A percentile compares a stretch with the other conserved stretches of the same genome.
phyloP scores from a whole-genome alignment of 179 eudicot species.

The Gypsophila paniculata region DNA sequence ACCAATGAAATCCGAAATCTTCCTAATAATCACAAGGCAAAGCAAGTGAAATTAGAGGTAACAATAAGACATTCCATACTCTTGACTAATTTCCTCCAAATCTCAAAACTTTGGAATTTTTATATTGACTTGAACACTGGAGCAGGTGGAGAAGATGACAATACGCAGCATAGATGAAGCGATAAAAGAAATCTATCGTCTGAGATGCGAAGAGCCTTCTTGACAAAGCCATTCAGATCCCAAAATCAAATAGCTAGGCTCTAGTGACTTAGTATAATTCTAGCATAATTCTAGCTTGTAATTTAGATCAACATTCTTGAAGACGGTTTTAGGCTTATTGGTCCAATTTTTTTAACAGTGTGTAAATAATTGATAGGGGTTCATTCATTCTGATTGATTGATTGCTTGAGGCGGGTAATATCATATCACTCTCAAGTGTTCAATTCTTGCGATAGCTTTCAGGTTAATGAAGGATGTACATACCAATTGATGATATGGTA shows the following conservation, averaged over 20 bases:
- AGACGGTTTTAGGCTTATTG: conserved; percentile 20
- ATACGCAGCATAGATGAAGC: conserved; percentile 60
- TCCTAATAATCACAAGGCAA: conserved; percentile 70
- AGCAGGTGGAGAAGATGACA: conserved; percentile 80
- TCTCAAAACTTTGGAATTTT: background rate
- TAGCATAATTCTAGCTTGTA: background rate
- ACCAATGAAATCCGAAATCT: conserved; percentile 62
- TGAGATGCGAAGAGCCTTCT: conserved; percentile 28
- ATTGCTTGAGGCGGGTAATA: background rate
- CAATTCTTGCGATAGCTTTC: background rate
- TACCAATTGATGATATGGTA: background rate
- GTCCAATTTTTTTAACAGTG: background rate
- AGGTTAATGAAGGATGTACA: background rate
- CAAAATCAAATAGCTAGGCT: conserved; percentile 14
- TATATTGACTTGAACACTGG: conserved; percentile 4
- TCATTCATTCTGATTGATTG: background rate
- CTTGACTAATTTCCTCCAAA: background rate
- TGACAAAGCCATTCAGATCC: background rate
- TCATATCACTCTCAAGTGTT: background rate
- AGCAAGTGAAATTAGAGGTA: conserved; percentile 62
- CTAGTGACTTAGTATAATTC: background rate
- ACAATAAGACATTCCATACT: too few relatives aligned
- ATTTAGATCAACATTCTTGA: conserved; percentile 16
- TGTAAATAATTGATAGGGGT: conserved; percentile 19
- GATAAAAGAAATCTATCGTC: conserved; percentile 53